A percentile compares a stretch with the other conserved stretches of the same genome.
phyloP scores from a whole-genome alignment of 352 stramenopile species.

The Phytophthora aleatoria region DNA sequence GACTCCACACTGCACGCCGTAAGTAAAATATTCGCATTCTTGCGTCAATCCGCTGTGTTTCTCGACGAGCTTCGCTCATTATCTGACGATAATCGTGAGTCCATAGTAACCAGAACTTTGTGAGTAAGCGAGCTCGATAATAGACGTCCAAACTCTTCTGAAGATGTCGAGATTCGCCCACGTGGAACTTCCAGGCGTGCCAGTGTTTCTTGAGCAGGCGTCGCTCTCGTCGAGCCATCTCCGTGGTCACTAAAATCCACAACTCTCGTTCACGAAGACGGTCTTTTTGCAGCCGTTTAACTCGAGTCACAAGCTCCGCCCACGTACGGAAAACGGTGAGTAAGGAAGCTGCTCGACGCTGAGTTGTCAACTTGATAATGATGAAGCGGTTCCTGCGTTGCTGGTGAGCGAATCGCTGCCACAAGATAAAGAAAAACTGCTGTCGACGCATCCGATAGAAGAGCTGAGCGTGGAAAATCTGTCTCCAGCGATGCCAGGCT shows the following conservation, averaged over 20 bases:
- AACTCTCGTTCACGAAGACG: conserved; percentile 59
- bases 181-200: conserved; percentile 44
- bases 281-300: conserved; percentile 53
- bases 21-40: conserved; percentile 23
- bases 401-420: conserved; percentile 34
- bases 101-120: conserved; percentile 70
- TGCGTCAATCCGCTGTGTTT: not conserved
- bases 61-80: conserved; percentile 1
- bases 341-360: conserved; percentile 4
- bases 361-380: conserved; percentile 20
- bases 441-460: conserved; percentile 59
- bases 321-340: conserved; percentile 38
- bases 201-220: conserved; percentile 50
- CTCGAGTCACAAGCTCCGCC: conserved; percentile 43
- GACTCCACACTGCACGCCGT: conserved; percentile 13
- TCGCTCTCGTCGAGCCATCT: conserved; percentile 52
- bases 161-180: conserved; percentile 50
- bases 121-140: conserved; percentile 53
- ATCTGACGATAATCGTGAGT: conserved; percentile 45
- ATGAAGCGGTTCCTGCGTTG: conserved; percentile 23
- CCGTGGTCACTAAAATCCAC: conserved; percentile 58
- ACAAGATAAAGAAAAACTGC: conserved; percentile 37
- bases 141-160: conserved; percentile 52
- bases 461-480: conserved; percentile 61
- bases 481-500: conserved; percentile 62